These are phyloP conservation scores for Yamadazyma conglobata DNA, from an alignment of 1,139 yeast species.

Conservation along the genomic window DNA sequence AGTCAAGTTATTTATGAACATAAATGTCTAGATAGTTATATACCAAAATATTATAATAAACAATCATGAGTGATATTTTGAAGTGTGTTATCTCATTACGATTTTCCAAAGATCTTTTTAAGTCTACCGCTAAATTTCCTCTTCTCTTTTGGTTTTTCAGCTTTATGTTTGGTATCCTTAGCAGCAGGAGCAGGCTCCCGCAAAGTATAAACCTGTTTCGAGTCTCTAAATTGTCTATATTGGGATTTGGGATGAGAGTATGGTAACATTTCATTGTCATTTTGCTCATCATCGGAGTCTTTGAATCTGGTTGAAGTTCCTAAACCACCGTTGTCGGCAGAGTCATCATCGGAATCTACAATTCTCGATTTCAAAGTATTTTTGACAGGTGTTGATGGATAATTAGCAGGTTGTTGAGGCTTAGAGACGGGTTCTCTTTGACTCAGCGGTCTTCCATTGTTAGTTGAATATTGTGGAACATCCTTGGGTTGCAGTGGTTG, in stretches of 20 bases:
- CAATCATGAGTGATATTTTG: too few species aligned
- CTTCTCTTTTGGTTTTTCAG: constrained; percentile 35
- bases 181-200: constrained; percentile 9
- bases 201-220: constrained; percentile 10
- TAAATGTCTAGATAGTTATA: too few species aligned
- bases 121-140: constrained; percentile 51
- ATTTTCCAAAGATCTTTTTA: constrained; percentile 58
- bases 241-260: constrained; percentile 8
- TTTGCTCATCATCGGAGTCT: constrained; percentile 51
- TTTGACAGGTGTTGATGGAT: constrained; percentile 11
- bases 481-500: constrained; percentile 5
- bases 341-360: constrained; percentile 51
- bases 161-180: constrained; percentile 9
- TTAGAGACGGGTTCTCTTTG: too few species aligned
- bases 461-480: neutral
- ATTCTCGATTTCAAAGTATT: constrained; percentile 37
- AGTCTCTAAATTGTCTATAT: constrained; percentile 3
- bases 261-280: constrained; percentile 2
- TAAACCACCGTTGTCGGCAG: constrained; percentile 16
- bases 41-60: too few species aligned
- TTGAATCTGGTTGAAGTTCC: constrained; percentile 45
- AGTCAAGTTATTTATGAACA: too few species aligned
- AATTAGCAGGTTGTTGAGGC: neutral
- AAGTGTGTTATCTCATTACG: constrained; percentile 7
- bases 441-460: neutral